phyloP scores from a whole-genome alignment of 2,329 filamentous ascomycete genomes.

The Alternaria sp. region DNA sequence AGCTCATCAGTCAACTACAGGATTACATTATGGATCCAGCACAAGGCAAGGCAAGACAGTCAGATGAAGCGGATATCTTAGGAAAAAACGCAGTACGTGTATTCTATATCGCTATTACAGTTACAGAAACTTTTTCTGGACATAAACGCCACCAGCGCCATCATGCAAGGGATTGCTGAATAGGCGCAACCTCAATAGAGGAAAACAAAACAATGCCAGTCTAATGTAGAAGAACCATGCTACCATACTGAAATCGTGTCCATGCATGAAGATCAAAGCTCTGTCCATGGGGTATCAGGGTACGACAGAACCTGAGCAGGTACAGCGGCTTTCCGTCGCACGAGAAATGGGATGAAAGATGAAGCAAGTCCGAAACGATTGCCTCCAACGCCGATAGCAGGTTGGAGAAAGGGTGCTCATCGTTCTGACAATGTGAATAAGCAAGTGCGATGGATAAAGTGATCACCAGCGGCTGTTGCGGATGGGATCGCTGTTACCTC shows the following conservation, averaged over 20 bases:
- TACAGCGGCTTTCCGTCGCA: constrained; percentile 10
- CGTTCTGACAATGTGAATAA: constrained; percentile 10
- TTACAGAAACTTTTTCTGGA: constrained; percentile 34
- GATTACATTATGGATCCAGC: background rate
- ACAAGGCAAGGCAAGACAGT: background rate
- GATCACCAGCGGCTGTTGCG: constrained; percentile 52
- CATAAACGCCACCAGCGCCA: constrained; percentile 33
- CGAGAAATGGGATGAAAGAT: constrained; percentile 11
- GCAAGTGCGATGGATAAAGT: background rate
- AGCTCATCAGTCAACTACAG: background rate
- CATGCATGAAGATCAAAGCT: constrained; percentile 22
- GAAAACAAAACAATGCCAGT: constrained; percentile 34
- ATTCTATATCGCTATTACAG: constrained; percentile 38
- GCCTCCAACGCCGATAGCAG: constrained; percentile 28
- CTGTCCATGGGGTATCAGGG: constrained; percentile 42
- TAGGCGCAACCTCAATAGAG: constrained; percentile 15
- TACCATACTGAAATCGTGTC: constrained; percentile 7
- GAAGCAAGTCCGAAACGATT: constrained; percentile 20
- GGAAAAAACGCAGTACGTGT: constrained; percentile 12
- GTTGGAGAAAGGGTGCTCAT: constrained; percentile 13
- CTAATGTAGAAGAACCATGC: constrained; percentile 28
- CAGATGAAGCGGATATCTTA: background rate
- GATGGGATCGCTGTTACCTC: constrained; percentile 49
- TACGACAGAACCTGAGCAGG: constrained; percentile 25
- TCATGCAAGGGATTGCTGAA: constrained; percentile 25